Conservation (phyloP, 768 basidiomycete genomes). For the Mycena pura region DNA sequence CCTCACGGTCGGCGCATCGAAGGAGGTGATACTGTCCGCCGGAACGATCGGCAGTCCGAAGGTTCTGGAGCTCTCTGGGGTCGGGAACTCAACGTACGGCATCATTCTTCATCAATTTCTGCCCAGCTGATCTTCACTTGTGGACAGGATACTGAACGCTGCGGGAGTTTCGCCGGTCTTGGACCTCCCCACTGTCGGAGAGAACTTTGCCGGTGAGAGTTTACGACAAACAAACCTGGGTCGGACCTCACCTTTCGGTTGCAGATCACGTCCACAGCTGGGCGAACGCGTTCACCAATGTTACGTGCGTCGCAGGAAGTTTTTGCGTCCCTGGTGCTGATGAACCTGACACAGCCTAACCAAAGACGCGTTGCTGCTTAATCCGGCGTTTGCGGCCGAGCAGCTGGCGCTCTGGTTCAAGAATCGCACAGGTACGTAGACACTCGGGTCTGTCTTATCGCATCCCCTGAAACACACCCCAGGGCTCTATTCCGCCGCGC, state of each 20-base stretch:
- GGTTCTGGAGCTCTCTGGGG: constrained; percentile 38
- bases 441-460: no score
- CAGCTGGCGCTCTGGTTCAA: constrained; percentile 37
- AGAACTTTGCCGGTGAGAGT: constrained; percentile 44
- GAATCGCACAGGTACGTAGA: constrained; percentile 41
- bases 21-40: constrained; percentile 56
- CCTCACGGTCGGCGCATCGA: constrained; percentile 50
- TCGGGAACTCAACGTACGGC: constrained; percentile 40
- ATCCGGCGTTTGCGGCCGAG: constrained; percentile 30
- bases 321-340: no score
- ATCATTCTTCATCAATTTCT: background rate
- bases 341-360: constrained; percentile 29
- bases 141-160: constrained; percentile 44
- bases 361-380: constrained; percentile 33
- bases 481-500: constrained; percentile 39
- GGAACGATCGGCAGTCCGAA: constrained; percentile 54
- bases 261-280: constrained; percentile 43
- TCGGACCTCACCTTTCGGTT: no score
- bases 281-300: constrained; percentile 41
- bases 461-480: no score
- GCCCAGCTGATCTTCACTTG: background rate
- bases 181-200: constrained; percentile 58
- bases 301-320: constrained; percentile 32
- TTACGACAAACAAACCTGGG: no score
- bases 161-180: constrained; percentile 50